Base-by-base conservation (phyloP, 192 early-diverging fungal genomes). In the Podila horticola region DNA sequence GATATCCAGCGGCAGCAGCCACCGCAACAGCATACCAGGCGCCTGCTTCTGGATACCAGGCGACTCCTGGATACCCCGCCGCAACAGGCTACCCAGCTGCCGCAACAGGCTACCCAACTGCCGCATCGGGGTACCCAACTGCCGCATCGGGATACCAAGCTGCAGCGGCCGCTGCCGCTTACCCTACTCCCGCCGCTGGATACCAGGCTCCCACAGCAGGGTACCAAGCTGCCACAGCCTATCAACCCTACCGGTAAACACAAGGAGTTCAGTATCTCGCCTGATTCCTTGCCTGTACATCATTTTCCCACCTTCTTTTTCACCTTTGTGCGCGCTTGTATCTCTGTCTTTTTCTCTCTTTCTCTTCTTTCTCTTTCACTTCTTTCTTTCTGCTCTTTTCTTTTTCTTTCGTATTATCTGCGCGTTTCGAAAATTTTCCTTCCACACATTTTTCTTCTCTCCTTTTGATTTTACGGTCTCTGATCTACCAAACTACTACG, bases 211-310 rank as follows among this genome's bases (percentile, higher is more conserved):
- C 59, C 5, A 30, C 59, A 31, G 59, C 59, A 61, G 59, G 59
- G 31, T 66, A 61, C 19, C 49, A 57, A 9, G 60, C 70, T 12
- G 70, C 70, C 7, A 36, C 49, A 4, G 69, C 64, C 28, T 79
- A 79, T 52, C 77, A 60, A n/a, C 60, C 77, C 5, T 79, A 79
- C 66, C 75, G 75, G 75, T 79, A 79, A 79, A 64, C 59, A 10
- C 11, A n/a, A 19, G 20, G 22, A 52, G 73, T 33, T 36, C 33
- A n/a, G 20, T 10, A n/a, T 41, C 17, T 63, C 11, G 29, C 62
- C 33, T 34, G 20, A n/a, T 38, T 63, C 33, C 33, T 33, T 38
- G 28, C n/a, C 24, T 36, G 12, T 13, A 63, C 33, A 29, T 36
- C 33, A n/a, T 29, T 33, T 24, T 52, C 15, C 60, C 51, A 63